These are phyloP conservation scores for Lycium ferocissimum DNA, from an alignment of 257 asterid species.

Conservation along the genomic window DNA sequence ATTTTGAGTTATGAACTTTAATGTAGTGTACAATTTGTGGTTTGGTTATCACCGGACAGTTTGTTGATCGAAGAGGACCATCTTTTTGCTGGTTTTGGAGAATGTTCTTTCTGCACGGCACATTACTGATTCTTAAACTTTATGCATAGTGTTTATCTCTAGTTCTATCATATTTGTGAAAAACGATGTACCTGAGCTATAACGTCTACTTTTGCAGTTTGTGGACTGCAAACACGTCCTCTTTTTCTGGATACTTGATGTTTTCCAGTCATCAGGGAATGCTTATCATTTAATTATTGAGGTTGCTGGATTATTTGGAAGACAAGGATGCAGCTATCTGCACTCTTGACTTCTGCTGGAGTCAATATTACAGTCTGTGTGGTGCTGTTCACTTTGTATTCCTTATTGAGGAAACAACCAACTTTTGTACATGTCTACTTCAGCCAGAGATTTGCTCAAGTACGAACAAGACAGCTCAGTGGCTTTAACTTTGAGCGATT, in stretches of 20 bases:
- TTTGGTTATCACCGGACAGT: neutral
- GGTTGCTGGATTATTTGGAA: conserved; percentile 17
- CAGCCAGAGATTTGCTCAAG: conserved; percentile 29
- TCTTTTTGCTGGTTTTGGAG: neutral
- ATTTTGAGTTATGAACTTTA: neutral
- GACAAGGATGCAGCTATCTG: conserved; percentile 46
- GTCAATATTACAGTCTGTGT: conserved; percentile 48
- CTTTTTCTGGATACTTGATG: neutral
- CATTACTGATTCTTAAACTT: neutral
- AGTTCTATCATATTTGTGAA: neutral
- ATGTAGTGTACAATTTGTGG: neutral
- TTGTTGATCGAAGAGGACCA: neutral
- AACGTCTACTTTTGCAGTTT: neutral
- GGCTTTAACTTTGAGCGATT: conserved; percentile 33
- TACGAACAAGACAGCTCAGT: neutral
- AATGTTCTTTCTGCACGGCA: neutral
- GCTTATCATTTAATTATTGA: too few relatives aligned
- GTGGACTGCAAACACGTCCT: neutral
- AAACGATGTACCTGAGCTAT: neutral
- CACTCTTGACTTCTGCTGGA: conserved; percentile 56
- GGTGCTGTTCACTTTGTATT: conserved; percentile 47
- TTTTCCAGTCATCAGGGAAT: neutral
- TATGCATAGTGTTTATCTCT: neutral
- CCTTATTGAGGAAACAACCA: conserved; percentile 52
- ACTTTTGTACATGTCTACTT: conserved; percentile 45